Conservation (phyloP, 163 green algal genomes). For the Trebouxiophyceae sp. region DNA sequence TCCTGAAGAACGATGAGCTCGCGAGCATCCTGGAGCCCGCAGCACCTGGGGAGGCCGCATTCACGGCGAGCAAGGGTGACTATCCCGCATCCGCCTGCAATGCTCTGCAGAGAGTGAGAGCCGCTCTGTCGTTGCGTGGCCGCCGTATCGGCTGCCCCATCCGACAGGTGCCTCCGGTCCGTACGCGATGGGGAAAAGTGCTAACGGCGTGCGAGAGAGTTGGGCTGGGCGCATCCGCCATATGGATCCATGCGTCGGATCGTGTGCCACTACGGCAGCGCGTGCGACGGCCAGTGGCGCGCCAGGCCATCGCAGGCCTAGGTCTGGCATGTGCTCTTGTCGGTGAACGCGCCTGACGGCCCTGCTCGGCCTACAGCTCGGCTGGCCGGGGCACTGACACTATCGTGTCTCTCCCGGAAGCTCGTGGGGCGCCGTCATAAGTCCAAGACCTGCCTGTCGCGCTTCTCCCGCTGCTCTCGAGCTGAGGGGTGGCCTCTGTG, state of each 20-base stretch:
- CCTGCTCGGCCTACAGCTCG: not conserved
- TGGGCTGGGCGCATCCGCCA: not conserved
- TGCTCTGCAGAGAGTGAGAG: not conserved
- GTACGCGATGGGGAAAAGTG: not conserved
- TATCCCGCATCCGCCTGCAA: not conserved
- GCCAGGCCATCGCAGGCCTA: too few species aligned
- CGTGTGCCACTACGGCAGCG: too few species aligned
- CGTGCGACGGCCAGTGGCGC: too few species aligned
- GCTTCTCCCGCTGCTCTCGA: too few species aligned
- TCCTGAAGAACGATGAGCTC: conserved; percentile 43
- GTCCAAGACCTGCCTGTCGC: too few species aligned
- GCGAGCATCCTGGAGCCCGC: conserved; percentile 41
- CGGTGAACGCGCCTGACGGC: too few species aligned
- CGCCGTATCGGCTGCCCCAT: not conserved
- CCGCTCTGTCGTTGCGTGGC: not conserved
- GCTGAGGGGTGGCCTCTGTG: not conserved
- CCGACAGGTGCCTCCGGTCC: not conserved
- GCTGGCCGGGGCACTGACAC: not conserved
- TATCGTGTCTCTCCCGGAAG: not conserved
- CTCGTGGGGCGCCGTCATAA: not conserved
- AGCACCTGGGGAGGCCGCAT: conserved; percentile 24
- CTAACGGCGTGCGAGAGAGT: not conserved
- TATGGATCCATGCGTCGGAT: too few species aligned
- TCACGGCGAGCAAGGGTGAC: conserved; percentile 35
- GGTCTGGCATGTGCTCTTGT: too few species aligned